These are phyloP conservation scores for Neofusicoccum sp. DNA, from an alignment of 2,329 filamentous ascomycete genomes.

Conservation along the genomic window DNA sequence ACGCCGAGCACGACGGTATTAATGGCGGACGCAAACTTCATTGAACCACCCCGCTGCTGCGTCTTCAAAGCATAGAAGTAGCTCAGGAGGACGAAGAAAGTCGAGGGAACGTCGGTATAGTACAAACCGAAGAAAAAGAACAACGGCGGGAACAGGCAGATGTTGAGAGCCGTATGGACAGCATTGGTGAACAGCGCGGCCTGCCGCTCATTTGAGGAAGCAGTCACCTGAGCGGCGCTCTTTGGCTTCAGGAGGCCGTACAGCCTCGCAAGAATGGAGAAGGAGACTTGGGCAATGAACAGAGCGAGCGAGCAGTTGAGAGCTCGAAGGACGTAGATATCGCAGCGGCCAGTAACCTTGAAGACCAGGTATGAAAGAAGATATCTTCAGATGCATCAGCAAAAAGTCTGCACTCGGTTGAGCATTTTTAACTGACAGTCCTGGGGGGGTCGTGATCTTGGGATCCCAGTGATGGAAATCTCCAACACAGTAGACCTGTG, in stretches of 20 bases:
- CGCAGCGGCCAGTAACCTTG: conserved; percentile 39
- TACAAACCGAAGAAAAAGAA: conserved; percentile 97
- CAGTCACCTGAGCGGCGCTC: neutral
- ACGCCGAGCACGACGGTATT: conserved; percentile 56
- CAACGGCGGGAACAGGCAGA: conserved; percentile 80
- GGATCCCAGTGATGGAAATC: conserved; percentile 82
- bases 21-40: conserved; percentile 18
- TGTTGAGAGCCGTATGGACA: conserved; percentile 69
- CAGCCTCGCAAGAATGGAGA: conserved; percentile 15
- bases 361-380: conserved; percentile 40
- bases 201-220: conserved; percentile 25
- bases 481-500: conserved; percentile 78
- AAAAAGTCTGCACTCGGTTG: conserved; percentile 50
- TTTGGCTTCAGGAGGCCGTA: conserved; percentile 13
- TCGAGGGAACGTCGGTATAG: conserved; percentile 89
- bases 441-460: conserved; percentile 95
- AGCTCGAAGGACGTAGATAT: conserved; percentile 36
- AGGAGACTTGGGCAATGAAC: conserved; percentile 16
- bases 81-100: conserved; percentile 68
- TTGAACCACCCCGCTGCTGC: conserved; percentile 21
- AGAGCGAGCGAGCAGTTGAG: conserved; percentile 31
- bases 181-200: conserved; percentile 31
- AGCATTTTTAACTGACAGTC: conserved; percentile 53
- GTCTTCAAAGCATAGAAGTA: conserved; percentile 52
- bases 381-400: conserved; percentile 39